Base-by-base conservation (phyloP, 208 protist species). In the Tetramitus jugosus region DNA sequence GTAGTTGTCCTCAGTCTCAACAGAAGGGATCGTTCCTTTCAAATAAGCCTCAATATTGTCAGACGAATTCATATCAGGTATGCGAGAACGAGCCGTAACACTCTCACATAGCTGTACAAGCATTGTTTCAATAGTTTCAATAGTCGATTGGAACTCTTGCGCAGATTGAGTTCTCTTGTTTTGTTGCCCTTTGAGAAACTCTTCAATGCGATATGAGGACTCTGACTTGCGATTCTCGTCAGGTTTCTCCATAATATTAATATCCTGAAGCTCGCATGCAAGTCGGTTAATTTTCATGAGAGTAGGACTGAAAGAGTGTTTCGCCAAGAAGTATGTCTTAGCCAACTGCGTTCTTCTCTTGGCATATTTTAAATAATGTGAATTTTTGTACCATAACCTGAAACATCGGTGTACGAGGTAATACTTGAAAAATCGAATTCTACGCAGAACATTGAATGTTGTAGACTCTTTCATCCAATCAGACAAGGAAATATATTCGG, bases 391-490 rank as follows among this genome's bases (percentile, higher is more conserved):
- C 80, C 92, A 86, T 4, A 88, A 86, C 61, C 90, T 83, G 83
- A 96, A 92, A 0, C 91, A 87, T 75, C 95, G 95, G 80, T 93
- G 88, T 26, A 96, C 76, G 0, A 95, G 72, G 79, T 89, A 96
- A 52, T 90, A 90, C 65, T 91, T 92, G 79, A 95, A 96, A 78
- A 95, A 95, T 7, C 87, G 88, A 81, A 96, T 91, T 77, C 92
- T 90, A 37, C 88, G 84, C 43, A 96, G 79, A 49, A 94, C 91
- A 84, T 93, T 93, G 84, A 95, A 96, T 20, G 94, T 76, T 1
- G 93, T 92, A 1, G 90, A 85, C 77, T 96, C 92, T 74, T 88
- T 82, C 86, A 95, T 92, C 88, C 91, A 94, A 39, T 94, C 88
- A 6, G 92, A 86, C 23, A 96, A 85, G 20, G 88, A 91, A 40